A percentile compares a stretch with the other conserved stretches of the same genome.
These are phyloP conservation scores for Apocynum venetum DNA, from an alignment of 257 asterid species.

Conservation along the genomic window DNA sequence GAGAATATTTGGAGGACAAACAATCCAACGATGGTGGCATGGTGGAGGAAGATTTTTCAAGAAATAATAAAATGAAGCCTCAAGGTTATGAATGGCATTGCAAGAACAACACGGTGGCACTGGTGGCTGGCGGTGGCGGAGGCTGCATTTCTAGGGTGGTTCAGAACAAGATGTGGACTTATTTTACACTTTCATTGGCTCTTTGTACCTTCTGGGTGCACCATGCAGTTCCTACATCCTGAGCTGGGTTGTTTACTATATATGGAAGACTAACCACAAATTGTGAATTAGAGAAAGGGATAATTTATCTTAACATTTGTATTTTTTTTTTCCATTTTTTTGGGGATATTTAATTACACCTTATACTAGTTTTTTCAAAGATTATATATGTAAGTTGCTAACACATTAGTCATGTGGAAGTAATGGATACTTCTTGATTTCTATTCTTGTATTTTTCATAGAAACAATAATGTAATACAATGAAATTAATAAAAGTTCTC, in stretches of 20 bases:
- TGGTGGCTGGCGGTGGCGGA: not conserved
- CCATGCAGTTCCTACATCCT: conserved; percentile 22
- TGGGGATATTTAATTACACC: not conserved
- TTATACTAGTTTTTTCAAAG: not conserved
- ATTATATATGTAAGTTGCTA: conserved; percentile 10
- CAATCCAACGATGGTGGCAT: not conserved
- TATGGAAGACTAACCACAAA: conserved; percentile 14
- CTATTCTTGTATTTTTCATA: not conserved
- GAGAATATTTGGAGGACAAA: conserved; percentile 24
- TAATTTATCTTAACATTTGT: conserved; percentile 11
- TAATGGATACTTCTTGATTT: not conserved
- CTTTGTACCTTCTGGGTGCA: conserved; percentile 36
- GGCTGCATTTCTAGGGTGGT: conserved; percentile 1
- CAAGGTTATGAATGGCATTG: conserved; percentile 13
- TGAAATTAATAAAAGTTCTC: not conserved
- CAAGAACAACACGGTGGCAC: conserved; percentile 7
- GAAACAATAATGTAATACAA: not conserved
- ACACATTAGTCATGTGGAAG: conserved; percentile 12
- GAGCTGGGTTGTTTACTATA: not conserved
- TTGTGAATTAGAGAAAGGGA: conserved; percentile 20
- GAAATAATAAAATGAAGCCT: not conserved
- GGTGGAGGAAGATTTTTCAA: conserved; percentile 1
- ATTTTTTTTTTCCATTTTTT: conserved; percentile 6
- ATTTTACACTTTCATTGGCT: conserved; percentile 29
- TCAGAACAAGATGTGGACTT: conserved; percentile 27